Evolutionary conservation across 768 basidiomycete species (phyloP), one percentile per base, ranked within the genome.

Genomic region (Chalciporus piperatus): DNA sequence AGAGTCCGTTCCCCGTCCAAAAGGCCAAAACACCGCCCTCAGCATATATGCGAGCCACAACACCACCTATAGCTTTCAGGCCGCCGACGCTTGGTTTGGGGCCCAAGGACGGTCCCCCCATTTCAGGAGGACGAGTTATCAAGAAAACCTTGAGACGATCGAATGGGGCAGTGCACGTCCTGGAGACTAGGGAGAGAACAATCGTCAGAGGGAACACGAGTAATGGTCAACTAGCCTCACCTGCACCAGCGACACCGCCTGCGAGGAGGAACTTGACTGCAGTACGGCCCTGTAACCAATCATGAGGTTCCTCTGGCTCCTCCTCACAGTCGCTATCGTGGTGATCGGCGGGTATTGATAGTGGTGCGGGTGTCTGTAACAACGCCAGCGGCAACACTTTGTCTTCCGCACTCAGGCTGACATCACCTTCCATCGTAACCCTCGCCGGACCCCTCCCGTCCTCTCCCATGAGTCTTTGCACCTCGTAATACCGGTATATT

Each of bases 1-100:
- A 98, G 48, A 99, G 76, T 32, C 86, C 88, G 64, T 93, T 97
- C 6, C 97, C 97, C n/a, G 94, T 93, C 96, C 97, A 99, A 68
- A 98, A 99, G 3, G 87, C 90, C 45, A 85, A 76, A 14, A 97
- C 71, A 7, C 94, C 94, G 28, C 92, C 92, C 69, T 98, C 93
- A 1, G 81, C 71, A 65, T 97, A 97, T 61, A 99, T 91, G 44
- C 87, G 83, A 28, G 75, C 73, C 27, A 94, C 75, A 3, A 94
- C 97, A 38, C 77, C 76, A 28, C 73, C 74, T 19, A 99, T 84
- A 25, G 87, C 78, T 55, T 76, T 83, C 54, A 82, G 59, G 12
- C 87, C 84, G 43, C 75, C 66, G n/a, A 79, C 61, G 55, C 72
- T 67, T 45, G 77, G 71, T 60, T 72, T 73, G 10, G 74, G 69